A percentile compares a stretch with the other conserved stretches of the same genome.
Conservation (phyloP, 805 yeast genomes). For the Wickerhamomyces sydowiorum region DNA sequence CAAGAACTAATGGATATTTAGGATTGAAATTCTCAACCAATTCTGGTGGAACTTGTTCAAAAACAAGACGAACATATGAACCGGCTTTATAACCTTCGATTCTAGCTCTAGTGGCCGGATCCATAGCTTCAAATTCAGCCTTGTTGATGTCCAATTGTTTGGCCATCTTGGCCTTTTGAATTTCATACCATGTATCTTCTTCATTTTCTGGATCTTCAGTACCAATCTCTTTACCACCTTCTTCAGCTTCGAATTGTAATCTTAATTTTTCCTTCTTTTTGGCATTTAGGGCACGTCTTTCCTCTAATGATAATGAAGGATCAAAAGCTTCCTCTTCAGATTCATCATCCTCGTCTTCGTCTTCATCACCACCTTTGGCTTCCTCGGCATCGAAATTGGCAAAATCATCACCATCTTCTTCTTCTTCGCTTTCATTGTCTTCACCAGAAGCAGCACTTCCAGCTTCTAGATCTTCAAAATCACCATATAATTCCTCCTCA, state of each 20-base stretch:
- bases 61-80: conserved; percentile 84
- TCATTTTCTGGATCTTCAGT: conserved; percentile 80
- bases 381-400: conserved; percentile 53
- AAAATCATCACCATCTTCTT: conserved; percentile 36
- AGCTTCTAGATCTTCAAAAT: conserved; percentile 48
- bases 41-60: conserved; percentile 82
- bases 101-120: conserved; percentile 64
- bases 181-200: conserved; percentile 96
- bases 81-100: conserved; percentile 95
- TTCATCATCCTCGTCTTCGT: conserved; percentile 32
- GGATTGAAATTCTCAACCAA: conserved; percentile 85
- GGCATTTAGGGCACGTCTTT: conserved; percentile 77
- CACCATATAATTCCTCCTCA: conserved; percentile 49
- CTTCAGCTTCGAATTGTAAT: conserved; percentile 84
- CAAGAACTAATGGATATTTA: conserved; percentile 76
- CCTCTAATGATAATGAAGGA: conserved; percentile 50
- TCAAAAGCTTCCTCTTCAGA: conserved; percentile 31
- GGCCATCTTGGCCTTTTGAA: conserved; percentile 94
- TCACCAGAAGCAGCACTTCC: no score
- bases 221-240: conserved; percentile 49
- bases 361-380: conserved; percentile 36
- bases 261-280: conserved; percentile 84
- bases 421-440: no score
- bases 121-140: conserved; percentile 69
- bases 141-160: conserved; percentile 93